These are phyloP conservation scores for Echites panduratus DNA, from an alignment of 257 asterid species.

Conservation along the genomic window DNA sequence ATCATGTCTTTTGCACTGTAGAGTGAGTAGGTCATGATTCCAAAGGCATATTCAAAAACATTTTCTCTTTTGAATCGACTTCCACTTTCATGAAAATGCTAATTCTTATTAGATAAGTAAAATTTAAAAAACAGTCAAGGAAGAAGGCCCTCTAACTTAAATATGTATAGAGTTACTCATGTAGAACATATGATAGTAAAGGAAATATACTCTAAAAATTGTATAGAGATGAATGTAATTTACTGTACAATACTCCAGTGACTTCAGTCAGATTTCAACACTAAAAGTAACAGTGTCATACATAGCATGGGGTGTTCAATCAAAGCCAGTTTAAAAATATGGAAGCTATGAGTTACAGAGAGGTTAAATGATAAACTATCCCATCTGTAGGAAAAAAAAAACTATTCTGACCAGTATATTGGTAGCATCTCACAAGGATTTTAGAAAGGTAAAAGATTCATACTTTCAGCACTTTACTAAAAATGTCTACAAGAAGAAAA, in stretches of 20 bases:
- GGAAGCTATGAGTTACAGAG: neutral
- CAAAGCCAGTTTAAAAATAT: neutral
- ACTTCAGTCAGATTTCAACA: neutral
- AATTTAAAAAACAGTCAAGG: neutral
- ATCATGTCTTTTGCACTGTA: neutral
- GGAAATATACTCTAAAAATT: neutral
- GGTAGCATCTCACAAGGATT: neutral
- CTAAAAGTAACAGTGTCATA: neutral
- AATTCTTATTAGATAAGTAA: neutral
- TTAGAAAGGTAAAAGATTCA: neutral
- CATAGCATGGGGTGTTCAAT: neutral
- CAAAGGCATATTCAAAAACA: conserved; percentile 15
- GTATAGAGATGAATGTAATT: neutral
- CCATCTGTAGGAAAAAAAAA: neutral
- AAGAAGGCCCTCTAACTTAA: neutral
- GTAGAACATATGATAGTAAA: neutral
- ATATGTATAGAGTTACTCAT: neutral
- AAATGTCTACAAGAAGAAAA: neutral
- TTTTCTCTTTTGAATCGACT: neutral
- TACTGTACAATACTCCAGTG: neutral
- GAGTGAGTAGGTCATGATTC: conserved; percentile 4
- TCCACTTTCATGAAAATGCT: neutral
- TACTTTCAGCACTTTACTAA: neutral
- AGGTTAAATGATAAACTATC: neutral
- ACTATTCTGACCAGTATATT: neutral